These are phyloP conservation scores for Chlamydomonas applanata DNA, from an alignment of 139 green algal species.

Conservation along the genomic window DNA sequence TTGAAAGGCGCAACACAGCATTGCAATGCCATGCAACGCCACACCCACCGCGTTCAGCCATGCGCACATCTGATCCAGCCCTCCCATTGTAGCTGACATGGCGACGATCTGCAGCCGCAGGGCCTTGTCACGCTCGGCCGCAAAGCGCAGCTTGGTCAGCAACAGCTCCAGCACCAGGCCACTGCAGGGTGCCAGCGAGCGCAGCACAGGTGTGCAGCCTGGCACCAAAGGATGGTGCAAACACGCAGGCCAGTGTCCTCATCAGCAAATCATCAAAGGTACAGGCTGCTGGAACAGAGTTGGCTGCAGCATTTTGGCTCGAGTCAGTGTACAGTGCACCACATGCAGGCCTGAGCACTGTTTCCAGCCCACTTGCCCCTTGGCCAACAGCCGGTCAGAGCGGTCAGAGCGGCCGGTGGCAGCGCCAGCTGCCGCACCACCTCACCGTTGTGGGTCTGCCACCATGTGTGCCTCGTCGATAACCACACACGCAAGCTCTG, in stretches of 20 bases:
- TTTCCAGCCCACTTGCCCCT: background rate
- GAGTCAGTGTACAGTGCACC: too few species aligned
- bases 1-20: too few species aligned
- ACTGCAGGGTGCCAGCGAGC: constrained; percentile 30
- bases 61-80: constrained; percentile 65
- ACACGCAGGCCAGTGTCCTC: too few species aligned
- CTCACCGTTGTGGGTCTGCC: constrained; percentile 54
- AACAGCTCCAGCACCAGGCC: constrained; percentile 87
- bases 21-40: too few species aligned
- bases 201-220: background rate
- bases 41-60: constrained; percentile 75
- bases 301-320: too few species aligned
- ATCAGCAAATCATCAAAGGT: too few species aligned
- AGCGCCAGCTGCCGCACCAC: background rate
- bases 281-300: too few species aligned
- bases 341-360: background rate
- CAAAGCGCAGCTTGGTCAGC: constrained; percentile 82
- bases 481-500: constrained; percentile 71
- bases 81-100: constrained; percentile 91
- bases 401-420: too few species aligned
- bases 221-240: too few species aligned
- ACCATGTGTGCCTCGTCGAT: constrained; percentile 91
- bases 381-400: too few species aligned
- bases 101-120: constrained; percentile 79
- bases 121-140: background rate